Conservation (phyloP, 2,329 filamentous ascomycete genomes). For the Colletotrichum lupini region DNA sequence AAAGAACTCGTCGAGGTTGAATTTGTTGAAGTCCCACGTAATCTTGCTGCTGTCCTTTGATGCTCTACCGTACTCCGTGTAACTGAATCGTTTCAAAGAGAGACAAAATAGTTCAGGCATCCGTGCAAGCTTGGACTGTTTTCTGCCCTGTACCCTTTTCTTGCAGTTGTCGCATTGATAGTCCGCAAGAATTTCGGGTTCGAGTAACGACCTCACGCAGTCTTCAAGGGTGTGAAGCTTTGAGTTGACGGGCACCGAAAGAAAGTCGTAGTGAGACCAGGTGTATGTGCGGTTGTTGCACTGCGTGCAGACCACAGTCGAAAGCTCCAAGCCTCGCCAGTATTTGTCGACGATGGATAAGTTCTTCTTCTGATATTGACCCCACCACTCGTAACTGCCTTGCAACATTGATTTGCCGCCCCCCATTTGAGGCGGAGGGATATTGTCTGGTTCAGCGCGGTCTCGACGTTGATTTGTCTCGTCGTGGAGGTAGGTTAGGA, state of each 20-base stretch:
- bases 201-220: constrained; percentile 76
- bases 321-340: constrained; percentile 81
- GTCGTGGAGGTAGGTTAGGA: constrained; percentile 84
- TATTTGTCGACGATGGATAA: constrained; percentile 82
- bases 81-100: constrained; percentile 71
- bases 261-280: constrained; percentile 64
- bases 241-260: constrained; percentile 54
- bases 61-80: constrained; percentile 41
- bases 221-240: constrained; percentile 59
- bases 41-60: constrained; percentile 78
- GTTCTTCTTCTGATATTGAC: constrained; percentile 74
- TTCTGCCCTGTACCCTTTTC: constrained; percentile 72
- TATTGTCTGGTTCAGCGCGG: constrained; percentile 22
- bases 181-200: constrained; percentile 73
- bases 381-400: constrained; percentile 81
- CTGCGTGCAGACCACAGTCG: constrained; percentile 74
- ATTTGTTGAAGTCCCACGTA: constrained; percentile 79
- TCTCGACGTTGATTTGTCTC: constrained; percentile 77
- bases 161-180: constrained; percentile 83
- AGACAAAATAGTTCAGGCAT: constrained; percentile 84
- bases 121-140: constrained; percentile 79
- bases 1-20: constrained; percentile 64
- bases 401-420: constrained; percentile 50
- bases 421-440: constrained; percentile 45
- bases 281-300: constrained; percentile 62